Percentiles rank a stretch among this genome's conserved stretches.
These are phyloP conservation scores for Camelina hispida DNA, from an alignment of 345 rosid genomes.

Conservation along the genomic window DNA sequence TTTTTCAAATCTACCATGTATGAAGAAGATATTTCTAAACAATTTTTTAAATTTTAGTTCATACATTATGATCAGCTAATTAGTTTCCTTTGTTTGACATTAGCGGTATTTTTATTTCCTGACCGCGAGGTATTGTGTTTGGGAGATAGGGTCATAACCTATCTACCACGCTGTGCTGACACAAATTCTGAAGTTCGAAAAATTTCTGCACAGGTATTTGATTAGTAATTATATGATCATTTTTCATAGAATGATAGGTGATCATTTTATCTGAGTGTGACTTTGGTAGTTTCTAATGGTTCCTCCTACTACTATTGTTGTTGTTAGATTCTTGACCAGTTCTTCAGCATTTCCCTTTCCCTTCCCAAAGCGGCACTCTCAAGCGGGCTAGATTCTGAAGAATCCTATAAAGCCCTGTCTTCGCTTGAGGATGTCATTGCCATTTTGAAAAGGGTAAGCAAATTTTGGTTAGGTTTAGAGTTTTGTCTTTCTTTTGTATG, in stretches of 20 bases:
- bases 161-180: constrained; percentile 99
- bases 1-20: constrained; percentile 87
- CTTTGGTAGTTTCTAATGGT: constrained; percentile 25
- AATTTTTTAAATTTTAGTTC: constrained; percentile 1
- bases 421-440: constrained; percentile 98
- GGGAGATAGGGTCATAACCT: constrained; percentile 90
- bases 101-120: constrained; percentile 91
- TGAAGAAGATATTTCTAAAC: constrained; percentile 24
- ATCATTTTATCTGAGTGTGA: constrained; percentile 12
- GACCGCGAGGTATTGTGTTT: constrained; percentile 88
- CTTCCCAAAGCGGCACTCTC: constrained; percentile 78
- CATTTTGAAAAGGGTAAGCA: constrained; percentile 79
- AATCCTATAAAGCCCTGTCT: constrained; percentile 75
- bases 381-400: constrained; percentile 64
- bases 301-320: constrained; percentile 29
- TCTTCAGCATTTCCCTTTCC: constrained; percentile 89
- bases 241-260: constrained; percentile 19
- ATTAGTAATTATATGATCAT: constrained; percentile 26
- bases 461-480: constrained; percentile 26
- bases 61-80: constrained; percentile 21
- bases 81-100: constrained; percentile 36
- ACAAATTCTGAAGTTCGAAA: constrained; percentile 90
- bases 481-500: constrained; percentile 29
- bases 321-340: constrained; percentile 85
- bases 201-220: constrained; percentile 83